Base-by-base conservation (phyloP, 352 stramenopile species). In the Globisporangium carolinianum region DNA sequence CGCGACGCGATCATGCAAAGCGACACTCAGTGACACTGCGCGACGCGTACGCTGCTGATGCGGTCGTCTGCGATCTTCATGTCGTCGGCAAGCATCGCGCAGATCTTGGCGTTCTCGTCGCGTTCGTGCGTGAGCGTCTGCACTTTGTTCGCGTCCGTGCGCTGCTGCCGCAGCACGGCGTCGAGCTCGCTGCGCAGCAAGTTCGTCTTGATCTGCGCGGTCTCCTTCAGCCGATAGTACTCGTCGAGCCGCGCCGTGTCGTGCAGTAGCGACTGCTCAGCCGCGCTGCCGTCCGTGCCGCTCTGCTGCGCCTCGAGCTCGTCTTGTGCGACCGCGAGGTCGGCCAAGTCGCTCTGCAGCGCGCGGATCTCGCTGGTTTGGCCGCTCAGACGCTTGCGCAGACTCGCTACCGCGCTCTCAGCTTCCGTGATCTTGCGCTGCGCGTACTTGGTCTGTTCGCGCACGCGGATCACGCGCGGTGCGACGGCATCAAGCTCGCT, bases 361-460 rank as follows among this genome's bases (percentile, higher is more conserved):
- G 71, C 86, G 11, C 90, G 81, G 6, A 94, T 77, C 70, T 98
- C 91, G 6, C 71, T 71, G 0, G 71, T 65, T 58, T 98, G 94
- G 38, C 88, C 88, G n/a, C 89, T 63, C 15, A 85, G 60, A 47
- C 97, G 84, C 54, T 87, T 79, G 24, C 88, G 81, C 68, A 91
- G 69, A 3, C 60, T 79, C 35, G 74, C 71, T 50, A 87, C 73
- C 1, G 66, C 71, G 0, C 52, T 53, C 11, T 83, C 61, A 0
- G 79, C 77, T 64, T 90, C 74, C 5, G 75, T 59, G 1, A 88
- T 71, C 51, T 87, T 88, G 62, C 83, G 89, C 48, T 82, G 68
- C 0, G 71, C 74, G 60, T 86, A 87, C 57, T 96, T 97, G 1
- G 91, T 81, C 59, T 97, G 77, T 55, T 98, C 87, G 49, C 96